These are phyloP conservation scores for Mucor saturninus DNA, from an alignment of 371 early-diverging fungal genomes.

Conservation along the genomic window DNA sequence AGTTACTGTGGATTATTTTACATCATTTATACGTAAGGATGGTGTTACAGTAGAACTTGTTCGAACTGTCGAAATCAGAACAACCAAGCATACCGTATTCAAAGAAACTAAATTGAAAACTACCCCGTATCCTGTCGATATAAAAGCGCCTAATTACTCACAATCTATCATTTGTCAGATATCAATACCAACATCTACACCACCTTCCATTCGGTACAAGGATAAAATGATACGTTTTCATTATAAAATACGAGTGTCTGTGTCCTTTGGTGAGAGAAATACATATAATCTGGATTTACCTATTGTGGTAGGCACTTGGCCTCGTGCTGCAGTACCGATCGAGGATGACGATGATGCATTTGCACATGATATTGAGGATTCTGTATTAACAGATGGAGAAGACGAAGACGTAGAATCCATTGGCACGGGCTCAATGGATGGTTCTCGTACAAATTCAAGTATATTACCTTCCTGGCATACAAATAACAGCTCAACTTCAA, in stretches of 20 bases:
- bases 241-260: constrained; percentile 38
- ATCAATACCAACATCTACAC: constrained; percentile 51
- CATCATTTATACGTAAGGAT: constrained; percentile 31
- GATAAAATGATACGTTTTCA: constrained; percentile 43
- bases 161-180: constrained; percentile 37
- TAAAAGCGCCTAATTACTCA: constrained; percentile 16
- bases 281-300: constrained; percentile 39
- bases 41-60: constrained; percentile 42
- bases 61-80: constrained; percentile 41
- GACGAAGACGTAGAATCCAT: constrained; percentile 20
- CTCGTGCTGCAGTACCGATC: constrained; percentile 50
- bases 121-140: constrained; percentile 18
- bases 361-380: constrained; percentile 17
- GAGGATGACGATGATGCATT: constrained; percentile 49
- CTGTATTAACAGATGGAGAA: neutral
- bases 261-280: constrained; percentile 18
- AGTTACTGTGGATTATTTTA: constrained; percentile 38
- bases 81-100: constrained; percentile 25
- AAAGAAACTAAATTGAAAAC: constrained; percentile 25
- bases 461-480: constrained; percentile 15
- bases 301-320: constrained; percentile 53
- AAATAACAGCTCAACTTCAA: constrained; percentile 9
- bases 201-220: constrained; percentile 47
- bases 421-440: constrained; percentile 8
- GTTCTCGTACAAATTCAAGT: constrained; percentile 3